Conservation (phyloP, 352 stramenopile genomes). For the Ophiocytium majus region DNA sequence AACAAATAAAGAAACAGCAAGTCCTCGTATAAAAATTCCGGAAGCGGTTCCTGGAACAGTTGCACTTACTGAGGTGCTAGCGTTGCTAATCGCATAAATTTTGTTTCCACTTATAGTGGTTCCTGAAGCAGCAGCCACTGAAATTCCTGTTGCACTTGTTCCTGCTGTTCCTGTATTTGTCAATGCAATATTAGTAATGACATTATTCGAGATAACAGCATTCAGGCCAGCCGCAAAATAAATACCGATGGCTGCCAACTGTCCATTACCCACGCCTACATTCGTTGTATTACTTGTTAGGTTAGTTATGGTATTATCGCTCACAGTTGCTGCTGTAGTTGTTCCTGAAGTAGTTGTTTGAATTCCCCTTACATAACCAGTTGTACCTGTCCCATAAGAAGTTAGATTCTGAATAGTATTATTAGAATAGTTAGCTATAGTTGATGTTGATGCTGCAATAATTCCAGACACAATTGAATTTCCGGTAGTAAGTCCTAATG, state of each 20-base stretch:
- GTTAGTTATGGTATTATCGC: neutral
- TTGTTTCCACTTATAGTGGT: neutral
- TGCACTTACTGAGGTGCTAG: neutral
- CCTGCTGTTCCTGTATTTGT: neutral
- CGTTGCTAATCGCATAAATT: neutral
- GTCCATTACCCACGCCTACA: neutral
- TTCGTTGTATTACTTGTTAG: neutral
- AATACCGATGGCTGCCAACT: neutral
- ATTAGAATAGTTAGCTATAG: neutral
- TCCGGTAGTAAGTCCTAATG: neutral
- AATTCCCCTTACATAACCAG: neutral
- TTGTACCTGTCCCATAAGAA: neutral
- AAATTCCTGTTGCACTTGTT: neutral
- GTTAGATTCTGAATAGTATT: neutral
- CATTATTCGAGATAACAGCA: conserved; percentile 1
- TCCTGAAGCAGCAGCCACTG: neutral
- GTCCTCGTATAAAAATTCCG: neutral
- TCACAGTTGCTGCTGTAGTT: neutral
- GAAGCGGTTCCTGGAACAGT: neutral
- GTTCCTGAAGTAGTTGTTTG: neutral
- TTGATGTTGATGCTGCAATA: neutral
- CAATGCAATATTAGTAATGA: neutral
- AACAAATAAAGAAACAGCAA: neutral
- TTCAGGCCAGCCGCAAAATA: neutral
- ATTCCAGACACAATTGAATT: neutral